Evolutionary conservation across 345 rosid genomes (phyloP).

Genomic region (Gossypium thurberi): DNA sequence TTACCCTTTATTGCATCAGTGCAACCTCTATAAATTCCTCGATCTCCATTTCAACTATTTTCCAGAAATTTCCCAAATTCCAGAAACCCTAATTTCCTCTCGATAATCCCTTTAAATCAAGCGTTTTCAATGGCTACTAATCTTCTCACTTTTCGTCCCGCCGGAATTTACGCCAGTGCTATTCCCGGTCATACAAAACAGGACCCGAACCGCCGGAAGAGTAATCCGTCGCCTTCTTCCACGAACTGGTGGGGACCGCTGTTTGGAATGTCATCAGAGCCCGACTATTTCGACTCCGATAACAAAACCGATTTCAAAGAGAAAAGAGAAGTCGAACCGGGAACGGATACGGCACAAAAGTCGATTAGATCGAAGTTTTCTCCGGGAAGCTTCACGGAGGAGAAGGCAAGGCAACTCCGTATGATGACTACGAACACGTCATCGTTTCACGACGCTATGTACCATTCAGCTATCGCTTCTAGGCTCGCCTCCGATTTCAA

Average conservation of each 20-base stretch:
- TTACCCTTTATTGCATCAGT: background rate
- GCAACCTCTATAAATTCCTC: background rate
- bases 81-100: background rate
- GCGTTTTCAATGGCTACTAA: constrained; percentile 28
- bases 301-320: background rate
- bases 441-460: constrained; percentile 64
- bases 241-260: constrained; percentile 52
- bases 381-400: constrained; percentile 49
- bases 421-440: constrained; percentile 36
- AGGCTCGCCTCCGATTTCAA: constrained; percentile 51
- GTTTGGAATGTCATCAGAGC: constrained; percentile 48
- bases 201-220: constrained; percentile 17
- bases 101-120: background rate
- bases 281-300: constrained; percentile 42
- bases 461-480: constrained; percentile 64
- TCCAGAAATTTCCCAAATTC: background rate
- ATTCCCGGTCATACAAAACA: constrained; percentile 12
- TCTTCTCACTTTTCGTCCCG: constrained; percentile 20
- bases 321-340: background rate
- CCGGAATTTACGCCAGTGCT: constrained; percentile 19
- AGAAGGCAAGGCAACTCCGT: constrained; percentile 58
- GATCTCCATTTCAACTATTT: background rate
- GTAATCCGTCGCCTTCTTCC: constrained; percentile 13
- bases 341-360: constrained; percentile 8
- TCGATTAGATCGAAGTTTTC: constrained; percentile 24